A percentile compares a stretch with the other conserved stretches of the same genome.
Conservation (phyloP, 2,329 filamentous ascomycete genomes). For the Nannizzia gypsea region DNA sequence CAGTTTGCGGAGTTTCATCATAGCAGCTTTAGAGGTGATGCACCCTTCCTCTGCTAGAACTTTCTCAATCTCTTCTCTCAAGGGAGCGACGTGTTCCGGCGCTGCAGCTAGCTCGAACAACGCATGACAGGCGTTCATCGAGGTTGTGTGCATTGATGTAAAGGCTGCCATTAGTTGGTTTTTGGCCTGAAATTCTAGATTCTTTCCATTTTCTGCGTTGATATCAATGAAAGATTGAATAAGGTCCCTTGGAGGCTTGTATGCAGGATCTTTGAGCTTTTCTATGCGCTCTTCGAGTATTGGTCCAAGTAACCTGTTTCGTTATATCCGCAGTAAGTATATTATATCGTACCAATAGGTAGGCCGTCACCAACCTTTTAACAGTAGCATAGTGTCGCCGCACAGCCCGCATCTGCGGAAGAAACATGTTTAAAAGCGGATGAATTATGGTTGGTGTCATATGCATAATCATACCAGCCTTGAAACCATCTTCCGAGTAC, state of each 20-base stretch:
- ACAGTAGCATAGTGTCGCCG: slow-evolving; percentile 4
- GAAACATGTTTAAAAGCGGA: neutral
- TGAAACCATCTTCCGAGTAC: slow-evolving; percentile 13
- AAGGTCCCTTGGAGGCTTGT: neutral
- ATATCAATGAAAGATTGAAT: slow-evolving; percentile 3
- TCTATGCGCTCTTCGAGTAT: slow-evolving; percentile 12
- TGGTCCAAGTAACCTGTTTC: slow-evolving; percentile 12
- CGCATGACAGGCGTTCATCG: slow-evolving; percentile 17
- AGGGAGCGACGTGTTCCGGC: slow-evolving; percentile 7
- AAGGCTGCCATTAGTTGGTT: slow-evolving; percentile 16
- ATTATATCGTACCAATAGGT: slow-evolving; percentile 1
- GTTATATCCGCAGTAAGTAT: slow-evolving; percentile 7
- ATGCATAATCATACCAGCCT: slow-evolving; percentile 15
- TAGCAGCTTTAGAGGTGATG: slow-evolving; percentile 21
- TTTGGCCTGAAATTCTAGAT: slow-evolving; percentile 8
- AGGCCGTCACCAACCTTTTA: neutral
- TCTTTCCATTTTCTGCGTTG: slow-evolving; percentile 8
- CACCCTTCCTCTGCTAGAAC: slow-evolving; percentile 18
- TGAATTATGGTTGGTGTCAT: slow-evolving; percentile 7
- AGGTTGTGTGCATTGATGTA: slow-evolving; percentile 18
- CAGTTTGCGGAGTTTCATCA: slow-evolving; percentile 31
- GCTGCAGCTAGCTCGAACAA: slow-evolving; percentile 15
- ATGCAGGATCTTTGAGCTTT: neutral
- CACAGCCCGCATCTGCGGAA: slow-evolving; percentile 10
- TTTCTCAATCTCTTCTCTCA: slow-evolving; percentile 17